Evolutionary conservation across 352 stramenopile species (phyloP).

Genomic region (Phytopythium mirpurense): DNA sequence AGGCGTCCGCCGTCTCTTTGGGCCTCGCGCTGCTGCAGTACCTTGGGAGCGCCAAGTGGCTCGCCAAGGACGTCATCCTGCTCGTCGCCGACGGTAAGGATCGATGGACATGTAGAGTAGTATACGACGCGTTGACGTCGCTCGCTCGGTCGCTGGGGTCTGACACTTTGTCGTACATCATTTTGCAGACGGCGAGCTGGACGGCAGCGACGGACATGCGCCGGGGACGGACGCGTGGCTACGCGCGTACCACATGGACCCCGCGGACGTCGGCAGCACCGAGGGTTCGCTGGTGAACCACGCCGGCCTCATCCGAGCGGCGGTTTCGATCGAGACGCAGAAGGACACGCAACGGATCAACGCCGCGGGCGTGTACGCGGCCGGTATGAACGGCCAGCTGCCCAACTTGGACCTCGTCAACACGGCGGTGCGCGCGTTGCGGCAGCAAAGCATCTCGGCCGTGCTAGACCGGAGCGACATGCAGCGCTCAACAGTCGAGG

Average conservation of each 20-base stretch:
- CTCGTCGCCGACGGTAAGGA: conserved; percentile 61
- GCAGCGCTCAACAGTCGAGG: not conserved
- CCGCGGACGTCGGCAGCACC: conserved; percentile 12
- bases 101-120: too few relatives aligned
- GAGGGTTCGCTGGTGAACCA: conserved; percentile 47
- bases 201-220: conserved; percentile 57
- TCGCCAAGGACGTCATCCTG: conserved; percentile 81
- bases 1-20: conserved; percentile 51
- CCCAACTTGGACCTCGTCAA: conserved; percentile 88
- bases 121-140: too few relatives aligned
- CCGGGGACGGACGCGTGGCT: conserved; percentile 70
- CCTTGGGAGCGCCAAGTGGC: conserved; percentile 58
- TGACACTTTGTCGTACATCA: too few relatives aligned
- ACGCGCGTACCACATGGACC: conserved; percentile 61
- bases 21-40: conserved; percentile 57
- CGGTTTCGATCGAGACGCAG: conserved; percentile 66
- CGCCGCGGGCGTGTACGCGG: conserved; percentile 50
- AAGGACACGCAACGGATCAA: conserved; percentile 17
- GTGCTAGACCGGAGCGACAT: conserved; percentile 40
- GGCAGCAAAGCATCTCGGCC: conserved; percentile 36
- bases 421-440: conserved; percentile 48
- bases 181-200: conserved; percentile 42
- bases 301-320: conserved; percentile 71
- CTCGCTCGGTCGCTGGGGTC: too few relatives aligned
- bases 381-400: conserved; percentile 79